These are phyloP conservation scores for Rhodotorula kratochvilovae DNA, from an alignment of 768 basidiomycete species.

Conservation along the genomic window DNA sequence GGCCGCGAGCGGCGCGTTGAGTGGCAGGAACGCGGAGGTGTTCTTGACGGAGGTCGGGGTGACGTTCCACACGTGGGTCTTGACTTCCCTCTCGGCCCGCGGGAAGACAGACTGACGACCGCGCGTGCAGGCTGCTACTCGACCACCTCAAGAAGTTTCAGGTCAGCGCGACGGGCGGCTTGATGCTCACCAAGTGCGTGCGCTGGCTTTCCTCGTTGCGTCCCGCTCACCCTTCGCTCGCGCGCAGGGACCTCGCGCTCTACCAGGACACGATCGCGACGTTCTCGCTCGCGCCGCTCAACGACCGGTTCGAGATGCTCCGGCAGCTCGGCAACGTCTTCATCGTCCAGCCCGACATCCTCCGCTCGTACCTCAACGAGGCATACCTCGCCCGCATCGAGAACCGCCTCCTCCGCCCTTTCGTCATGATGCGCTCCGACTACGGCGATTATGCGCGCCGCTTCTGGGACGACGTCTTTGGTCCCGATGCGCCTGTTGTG, in stretches of 20 bases:
- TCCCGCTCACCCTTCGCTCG: background rate
- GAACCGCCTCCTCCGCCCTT: constrained; percentile 75
- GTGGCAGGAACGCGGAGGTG: constrained; percentile 85
- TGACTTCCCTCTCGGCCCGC: constrained; percentile 33
- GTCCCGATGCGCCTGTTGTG: background rate
- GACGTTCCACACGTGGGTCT: constrained; percentile 74
- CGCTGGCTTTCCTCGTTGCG: too few relatives aligned
- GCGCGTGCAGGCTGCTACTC: constrained; percentile 63
- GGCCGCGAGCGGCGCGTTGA: constrained; percentile 66
- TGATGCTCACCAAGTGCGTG: constrained; percentile 93
- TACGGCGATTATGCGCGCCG: constrained; percentile 52
- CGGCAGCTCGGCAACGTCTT: constrained; percentile 95
- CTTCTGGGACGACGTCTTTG: constrained; percentile 42
- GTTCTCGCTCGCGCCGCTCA: constrained; percentile 76
- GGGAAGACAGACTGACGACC: background rate
- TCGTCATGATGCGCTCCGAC: constrained; percentile 82
- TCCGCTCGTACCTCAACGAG: constrained; percentile 92
- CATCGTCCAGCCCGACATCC: constrained; percentile 88
- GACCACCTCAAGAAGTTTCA: constrained; percentile 95
- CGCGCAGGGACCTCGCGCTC: constrained; percentile 78
- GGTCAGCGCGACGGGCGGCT: constrained; percentile 89
- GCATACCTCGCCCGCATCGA: constrained; percentile 85
- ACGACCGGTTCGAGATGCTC: constrained; percentile 96
- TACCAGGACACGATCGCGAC: constrained; percentile 84
- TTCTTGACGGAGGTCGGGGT: constrained; percentile 92